These are phyloP conservation scores for Phyllosticta citriasiana DNA, from an alignment of 2,329 filamentous ascomycete genomes.

Conservation along the genomic window DNA sequence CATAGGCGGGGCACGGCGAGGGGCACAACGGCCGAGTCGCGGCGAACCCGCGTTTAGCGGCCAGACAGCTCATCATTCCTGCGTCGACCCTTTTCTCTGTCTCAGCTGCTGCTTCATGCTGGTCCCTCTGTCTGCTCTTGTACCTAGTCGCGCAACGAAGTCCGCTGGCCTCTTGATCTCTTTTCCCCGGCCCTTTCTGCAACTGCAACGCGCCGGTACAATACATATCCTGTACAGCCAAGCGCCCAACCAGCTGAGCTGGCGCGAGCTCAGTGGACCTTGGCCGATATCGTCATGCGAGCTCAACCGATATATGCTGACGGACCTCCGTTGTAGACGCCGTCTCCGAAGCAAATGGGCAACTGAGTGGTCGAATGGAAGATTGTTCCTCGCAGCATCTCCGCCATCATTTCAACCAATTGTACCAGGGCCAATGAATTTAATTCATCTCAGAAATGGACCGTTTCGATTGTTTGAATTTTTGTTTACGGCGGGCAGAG, in stretches of 20 bases:
- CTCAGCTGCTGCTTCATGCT: background rate
- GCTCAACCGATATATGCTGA: background rate
- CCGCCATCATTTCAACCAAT: no score
- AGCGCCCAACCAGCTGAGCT: constrained; percentile 1
- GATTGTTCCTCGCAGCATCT: no score
- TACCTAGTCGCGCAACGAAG: background rate
- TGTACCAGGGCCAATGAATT: no score
- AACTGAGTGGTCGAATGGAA: background rate
- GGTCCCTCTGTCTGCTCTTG: background rate
- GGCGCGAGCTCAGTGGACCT: constrained; percentile 1
- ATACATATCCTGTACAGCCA: background rate
- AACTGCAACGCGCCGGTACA: background rate
- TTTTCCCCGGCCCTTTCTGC: background rate
- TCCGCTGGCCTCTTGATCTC: background rate
- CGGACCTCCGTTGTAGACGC: background rate
- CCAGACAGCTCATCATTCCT: constrained; percentile 1
- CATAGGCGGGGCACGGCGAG: constrained; percentile 8
- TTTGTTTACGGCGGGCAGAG: no score
- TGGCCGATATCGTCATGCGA: background rate
- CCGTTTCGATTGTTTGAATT: no score
- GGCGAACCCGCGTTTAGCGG: background rate
- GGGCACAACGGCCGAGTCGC: constrained; percentile 1
- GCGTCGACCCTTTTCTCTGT: background rate
- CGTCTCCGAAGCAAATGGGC: background rate
- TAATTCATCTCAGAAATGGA: no score